phyloP scores from a whole-genome alignment of 139 green algal genomes.

The Chloropicon primus region DNA sequence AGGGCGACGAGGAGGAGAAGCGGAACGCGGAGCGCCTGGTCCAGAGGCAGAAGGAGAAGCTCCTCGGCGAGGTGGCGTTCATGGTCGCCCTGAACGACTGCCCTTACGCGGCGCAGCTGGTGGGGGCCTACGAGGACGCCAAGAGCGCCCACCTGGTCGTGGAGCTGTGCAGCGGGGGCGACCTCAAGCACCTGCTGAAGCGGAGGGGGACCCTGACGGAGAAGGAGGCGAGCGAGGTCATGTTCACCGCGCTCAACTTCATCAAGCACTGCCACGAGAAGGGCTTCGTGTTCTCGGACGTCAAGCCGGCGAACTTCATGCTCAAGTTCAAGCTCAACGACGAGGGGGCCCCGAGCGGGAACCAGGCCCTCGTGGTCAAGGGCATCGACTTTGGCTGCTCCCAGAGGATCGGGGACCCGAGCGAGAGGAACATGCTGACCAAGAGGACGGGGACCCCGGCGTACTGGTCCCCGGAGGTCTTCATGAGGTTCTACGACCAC shows the following conservation, averaged over 20 bases:
- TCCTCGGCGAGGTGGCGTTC: background rate
- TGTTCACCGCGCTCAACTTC: slow-evolving; percentile 1
- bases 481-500: background rate
- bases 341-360: background rate
- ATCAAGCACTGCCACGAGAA: slow-evolving; percentile 2
- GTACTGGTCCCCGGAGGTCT: background rate
- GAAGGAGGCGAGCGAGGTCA: background rate
- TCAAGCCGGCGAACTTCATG: slow-evolving; percentile 16
- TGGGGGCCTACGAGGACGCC: background rate
- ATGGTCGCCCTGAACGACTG: background rate
- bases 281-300: background rate
- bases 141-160: background rate
- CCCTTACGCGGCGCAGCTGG: background rate
- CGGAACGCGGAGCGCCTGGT: background rate
- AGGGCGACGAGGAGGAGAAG: background rate
- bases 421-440: background rate
- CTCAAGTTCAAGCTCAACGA: slow-evolving; percentile 3
- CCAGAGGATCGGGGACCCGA: background rate
- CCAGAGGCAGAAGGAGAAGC: background rate
- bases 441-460: slow-evolving; percentile 1
- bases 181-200: background rate
- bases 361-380: background rate
- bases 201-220: background rate
- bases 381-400: slow-evolving; percentile 2
- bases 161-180: background rate